These are phyloP conservation scores for Candida boleticola DNA, from an alignment of 805 yeast genomes.

Conservation along the genomic window DNA sequence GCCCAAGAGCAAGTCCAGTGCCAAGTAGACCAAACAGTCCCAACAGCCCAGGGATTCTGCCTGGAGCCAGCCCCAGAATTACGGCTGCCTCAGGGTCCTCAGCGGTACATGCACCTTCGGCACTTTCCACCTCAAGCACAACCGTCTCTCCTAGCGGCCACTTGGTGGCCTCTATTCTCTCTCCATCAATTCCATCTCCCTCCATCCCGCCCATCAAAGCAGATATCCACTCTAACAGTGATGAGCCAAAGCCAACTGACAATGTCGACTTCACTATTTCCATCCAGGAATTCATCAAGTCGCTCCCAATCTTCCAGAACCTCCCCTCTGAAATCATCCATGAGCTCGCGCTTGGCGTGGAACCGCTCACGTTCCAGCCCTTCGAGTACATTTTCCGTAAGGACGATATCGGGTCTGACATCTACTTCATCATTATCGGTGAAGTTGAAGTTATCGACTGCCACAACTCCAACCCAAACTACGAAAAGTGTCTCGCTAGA, in stretches of 20 bases:
- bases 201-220: slow-evolving; percentile 15
- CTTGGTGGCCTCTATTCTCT: slow-evolving; percentile 2
- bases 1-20: neutral
- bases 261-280: slow-evolving; percentile 54
- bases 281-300: slow-evolving; percentile 55
- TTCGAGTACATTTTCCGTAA: slow-evolving; percentile 61
- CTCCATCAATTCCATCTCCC: slow-evolving; percentile 15
- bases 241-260: slow-evolving; percentile 14
- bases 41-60: neutral
- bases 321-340: slow-evolving; percentile 61
- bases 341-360: slow-evolving; percentile 61
- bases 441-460: slow-evolving; percentile 62
- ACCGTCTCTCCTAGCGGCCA: too few species aligned
- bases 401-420: slow-evolving; percentile 60
- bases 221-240: slow-evolving; percentile 3
- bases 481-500: slow-evolving; percentile 52
- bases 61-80: neutral
- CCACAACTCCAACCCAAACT: slow-evolving; percentile 12
- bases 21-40: neutral
- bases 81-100: neutral
- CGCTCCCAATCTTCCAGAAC: slow-evolving; percentile 56
- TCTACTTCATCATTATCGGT: slow-evolving; percentile 65
- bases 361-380: slow-evolving; percentile 50
- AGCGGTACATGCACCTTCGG: too few species aligned
- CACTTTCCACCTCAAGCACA: too few species aligned